Conservation (phyloP, 192 early-diverging fungal species). For the Mortierella claussenii region DNA sequence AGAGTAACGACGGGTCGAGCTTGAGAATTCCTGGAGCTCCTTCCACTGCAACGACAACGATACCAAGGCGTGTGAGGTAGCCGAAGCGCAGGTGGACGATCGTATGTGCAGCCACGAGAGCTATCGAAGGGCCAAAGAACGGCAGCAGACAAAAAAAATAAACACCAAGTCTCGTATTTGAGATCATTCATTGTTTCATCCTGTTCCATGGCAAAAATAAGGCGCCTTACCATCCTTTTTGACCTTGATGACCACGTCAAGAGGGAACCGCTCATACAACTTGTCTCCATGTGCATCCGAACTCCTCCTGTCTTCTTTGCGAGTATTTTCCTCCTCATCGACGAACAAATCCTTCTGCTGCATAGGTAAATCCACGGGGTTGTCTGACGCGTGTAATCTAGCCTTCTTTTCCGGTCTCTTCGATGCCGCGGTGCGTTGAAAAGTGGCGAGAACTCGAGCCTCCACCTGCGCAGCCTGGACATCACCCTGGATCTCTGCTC, state of each 20-base stretch:
- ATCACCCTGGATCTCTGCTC: conserved; percentile 30
- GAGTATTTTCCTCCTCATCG: conserved; percentile 14
- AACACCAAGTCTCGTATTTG: too few species aligned
- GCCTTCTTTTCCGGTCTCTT: too few species aligned
- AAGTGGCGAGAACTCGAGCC: conserved; percentile 7
- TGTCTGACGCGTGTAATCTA: too few species aligned
- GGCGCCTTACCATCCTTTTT: conserved; percentile 24
- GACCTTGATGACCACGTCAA: conserved; percentile 31
- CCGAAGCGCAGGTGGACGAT: conserved; percentile 25
- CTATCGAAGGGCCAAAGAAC: neutral
- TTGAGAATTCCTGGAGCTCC: conserved; percentile 24
- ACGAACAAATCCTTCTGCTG: conserved; percentile 10
- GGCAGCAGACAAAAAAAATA: too few species aligned
- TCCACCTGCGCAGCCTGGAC: conserved; percentile 23
- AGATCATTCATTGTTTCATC: neutral
- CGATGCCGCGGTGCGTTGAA: too few species aligned
- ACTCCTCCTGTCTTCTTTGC: conserved; percentile 6
- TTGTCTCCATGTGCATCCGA: conserved; percentile 1
- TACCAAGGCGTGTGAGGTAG: conserved; percentile 22
- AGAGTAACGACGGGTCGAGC: conserved; percentile 9
- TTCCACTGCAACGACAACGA: conserved; percentile 30
- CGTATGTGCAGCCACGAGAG: conserved; percentile 16
- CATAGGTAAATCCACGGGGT: conserved; percentile 17
- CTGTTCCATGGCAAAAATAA: neutral
- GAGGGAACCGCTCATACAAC: conserved; percentile 19